Conservation (phyloP, 305 asterid genomes). For the Ruellia speciosa region DNA sequence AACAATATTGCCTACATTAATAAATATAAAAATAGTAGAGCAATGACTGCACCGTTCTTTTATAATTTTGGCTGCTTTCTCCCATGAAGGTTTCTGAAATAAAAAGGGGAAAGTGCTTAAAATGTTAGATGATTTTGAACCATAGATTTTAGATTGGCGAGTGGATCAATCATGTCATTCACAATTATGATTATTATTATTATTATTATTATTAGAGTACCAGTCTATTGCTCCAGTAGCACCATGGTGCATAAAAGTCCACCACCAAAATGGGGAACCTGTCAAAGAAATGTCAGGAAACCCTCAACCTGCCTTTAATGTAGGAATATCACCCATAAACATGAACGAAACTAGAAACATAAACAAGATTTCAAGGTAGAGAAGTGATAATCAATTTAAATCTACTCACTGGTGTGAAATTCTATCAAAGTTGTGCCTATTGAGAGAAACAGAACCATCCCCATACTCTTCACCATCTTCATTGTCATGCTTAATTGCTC, state of each 20-base stretch:
- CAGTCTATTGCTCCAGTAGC: slow-evolving; percentile 93
- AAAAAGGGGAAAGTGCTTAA: slow-evolving; percentile 18
- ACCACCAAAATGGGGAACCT: slow-evolving; percentile 80
- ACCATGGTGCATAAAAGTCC: slow-evolving; percentile 97
- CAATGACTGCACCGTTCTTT: slow-evolving; percentile 57
- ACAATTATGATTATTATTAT: background rate
- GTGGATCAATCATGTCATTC: background rate
- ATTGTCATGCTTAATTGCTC: background rate
- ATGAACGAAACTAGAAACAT: slow-evolving; percentile 6
- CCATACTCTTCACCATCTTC: slow-evolving; percentile 72
- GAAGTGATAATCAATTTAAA: slow-evolving; percentile 19
- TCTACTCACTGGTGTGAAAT: slow-evolving; percentile 69
- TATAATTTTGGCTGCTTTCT: slow-evolving; percentile 89
- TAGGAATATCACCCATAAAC: slow-evolving; percentile 15
- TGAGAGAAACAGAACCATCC: slow-evolving; percentile 78
- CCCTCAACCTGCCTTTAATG: slow-evolving; percentile 16
- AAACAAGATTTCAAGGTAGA: background rate
- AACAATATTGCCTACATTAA: slow-evolving; percentile 21
- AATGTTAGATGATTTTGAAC: slow-evolving; percentile 2
- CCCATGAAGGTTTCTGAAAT: slow-evolving; percentile 97
- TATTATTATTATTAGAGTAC: slow-evolving; percentile 29
- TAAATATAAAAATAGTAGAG: slow-evolving; percentile 10
- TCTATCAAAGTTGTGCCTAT: slow-evolving; percentile 65
- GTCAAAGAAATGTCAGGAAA: slow-evolving; percentile 26
- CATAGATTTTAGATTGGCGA: background rate